Evolutionary conservation across 2,329 filamentous ascomycete species (phyloP), one percentile per base, ranked within the genome.

Genomic region (Aspergillus brunneoviolaceus): DNA sequence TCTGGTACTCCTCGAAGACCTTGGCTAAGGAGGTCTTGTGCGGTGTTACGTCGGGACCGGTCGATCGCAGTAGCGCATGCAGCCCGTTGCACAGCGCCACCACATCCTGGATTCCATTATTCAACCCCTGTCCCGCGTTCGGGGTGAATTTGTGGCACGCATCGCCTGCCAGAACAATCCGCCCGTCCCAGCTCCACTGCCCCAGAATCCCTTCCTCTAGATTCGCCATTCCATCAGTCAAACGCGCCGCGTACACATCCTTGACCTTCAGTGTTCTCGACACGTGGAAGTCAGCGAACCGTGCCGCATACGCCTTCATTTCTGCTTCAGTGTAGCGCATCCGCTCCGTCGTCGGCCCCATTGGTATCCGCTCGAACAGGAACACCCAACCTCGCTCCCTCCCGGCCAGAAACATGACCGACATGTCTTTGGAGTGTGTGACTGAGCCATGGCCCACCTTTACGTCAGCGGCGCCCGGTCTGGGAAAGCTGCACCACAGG

Each of bases 131-230:
- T 0, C 74, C 76, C 0, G 73, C 67, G 51, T 73, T 76, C 0
- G 77, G 74, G 0, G 75, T 77, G 54, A 74, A 73, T 47, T 78
- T 79, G 58, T 79, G 77, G 1, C 68, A 70, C 0, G 77, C 64
- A 47, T 79, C 77, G 0, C 77, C 77, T 0, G 65, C 70, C 0
- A 79, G 71, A 1, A 75, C 75, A 7, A 79, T 63, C 0, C 73
- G 66, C 1, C 75, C 73, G 33, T 10, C 33, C 6, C 63, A 68
- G 57, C 70, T 74, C 77, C 75, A 79, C 49, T 75, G 65, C 10
- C 63, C 51, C 10, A 75, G 66, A 2, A 78, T 67, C 0, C 76
- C 77, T 51, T 79, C 77, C 19, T 77, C 75, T 1, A 79, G 63
- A 42, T 72, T 71, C 0, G 72, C 68, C 19, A 77, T 63, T 3